phyloP scores from a whole-genome alignment of 495 filamentous ascomycete genomes.

The Xylaria scruposa region DNA sequence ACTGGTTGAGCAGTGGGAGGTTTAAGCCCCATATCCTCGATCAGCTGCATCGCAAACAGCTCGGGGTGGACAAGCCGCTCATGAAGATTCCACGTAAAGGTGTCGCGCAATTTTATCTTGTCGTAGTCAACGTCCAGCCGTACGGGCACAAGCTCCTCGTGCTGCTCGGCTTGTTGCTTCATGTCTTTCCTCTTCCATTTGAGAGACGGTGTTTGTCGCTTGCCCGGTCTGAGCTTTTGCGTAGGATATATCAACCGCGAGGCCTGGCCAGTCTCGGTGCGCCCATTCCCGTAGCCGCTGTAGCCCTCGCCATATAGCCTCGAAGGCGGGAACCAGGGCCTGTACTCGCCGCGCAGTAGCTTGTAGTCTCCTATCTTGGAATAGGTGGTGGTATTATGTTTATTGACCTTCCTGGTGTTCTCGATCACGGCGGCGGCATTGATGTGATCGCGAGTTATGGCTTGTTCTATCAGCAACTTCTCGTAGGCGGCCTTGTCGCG shows the following conservation, averaged over 20 bases:
- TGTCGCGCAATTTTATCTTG: constrained; percentile 94
- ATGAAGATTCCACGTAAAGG: constrained; percentile 98
- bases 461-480: constrained; percentile 73
- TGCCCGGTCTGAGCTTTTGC: constrained; percentile 73
- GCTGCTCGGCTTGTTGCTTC: constrained; percentile 82
- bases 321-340: constrained; percentile 52
- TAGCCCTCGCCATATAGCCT: constrained; percentile 77
- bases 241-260: constrained; percentile 74
- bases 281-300: constrained; percentile 85
- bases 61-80: constrained; percentile 81
- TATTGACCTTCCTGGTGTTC: constrained; percentile 45
- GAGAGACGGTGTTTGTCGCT: constrained; percentile 72
- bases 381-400: constrained; percentile 47
- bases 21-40: constrained; percentile 86
- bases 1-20: constrained; percentile 70
- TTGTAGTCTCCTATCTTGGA: constrained; percentile 57
- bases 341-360: constrained; percentile 55
- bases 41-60: constrained; percentile 82
- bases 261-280: constrained; percentile 67
- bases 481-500: constrained; percentile 58
- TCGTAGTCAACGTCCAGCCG: constrained; percentile 94
- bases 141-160: constrained; percentile 90
- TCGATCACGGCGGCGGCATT: constrained; percentile 68
- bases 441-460: constrained; percentile 76
- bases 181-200: constrained; percentile 78